phyloP scores from a whole-genome alignment of 208 protist genomes.

The Trypanosoma conorhini region DNA sequence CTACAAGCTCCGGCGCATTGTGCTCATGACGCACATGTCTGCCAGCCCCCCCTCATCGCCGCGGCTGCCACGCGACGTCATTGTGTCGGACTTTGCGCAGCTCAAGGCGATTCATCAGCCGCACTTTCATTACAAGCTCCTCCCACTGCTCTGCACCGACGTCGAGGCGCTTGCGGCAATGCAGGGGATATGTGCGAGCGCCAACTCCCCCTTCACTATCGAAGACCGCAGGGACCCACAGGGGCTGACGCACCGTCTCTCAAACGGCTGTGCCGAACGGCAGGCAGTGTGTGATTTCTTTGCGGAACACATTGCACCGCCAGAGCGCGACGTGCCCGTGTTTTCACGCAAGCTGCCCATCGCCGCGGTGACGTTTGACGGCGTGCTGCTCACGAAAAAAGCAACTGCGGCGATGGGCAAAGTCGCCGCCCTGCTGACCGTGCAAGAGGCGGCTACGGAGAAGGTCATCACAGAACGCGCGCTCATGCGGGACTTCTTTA shows the following conservation, averaged over 20 bases:
- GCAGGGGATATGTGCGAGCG: conserved; percentile 60
- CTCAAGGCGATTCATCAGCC: conserved; percentile 65
- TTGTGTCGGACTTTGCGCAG: conserved; percentile 63
- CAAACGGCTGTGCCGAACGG: conserved; percentile 42
- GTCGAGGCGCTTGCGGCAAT: conserved; percentile 68
- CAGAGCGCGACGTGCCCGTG: conserved; percentile 44
- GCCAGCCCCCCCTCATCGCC: conserved; percentile 21
- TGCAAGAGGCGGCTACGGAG: conserved; percentile 49
- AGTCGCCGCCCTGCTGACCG: conserved; percentile 55
- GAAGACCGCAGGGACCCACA: conserved; percentile 59
- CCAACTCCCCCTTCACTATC: conserved; percentile 60
- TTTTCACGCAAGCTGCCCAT: conserved; percentile 63
- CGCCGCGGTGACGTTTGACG: conserved; percentile 51
- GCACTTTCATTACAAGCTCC: conserved; percentile 77
- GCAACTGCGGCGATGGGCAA: background rate
- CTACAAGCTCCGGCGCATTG: conserved; percentile 65
- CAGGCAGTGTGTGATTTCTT: conserved; percentile 66
- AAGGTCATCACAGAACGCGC: conserved; percentile 39
- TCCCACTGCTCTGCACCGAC: conserved; percentile 71
- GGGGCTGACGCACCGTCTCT: conserved; percentile 51
- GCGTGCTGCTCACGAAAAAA: conserved; percentile 39
- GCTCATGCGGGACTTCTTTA: conserved; percentile 68
- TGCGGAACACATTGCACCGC: conserved; percentile 38
- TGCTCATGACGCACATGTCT: conserved; percentile 79
- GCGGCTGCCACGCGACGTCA: conserved; percentile 55